Base-by-base conservation (phyloP, 2,329 filamentous ascomycete species). In the Diaporthe citriasiana region DNA sequence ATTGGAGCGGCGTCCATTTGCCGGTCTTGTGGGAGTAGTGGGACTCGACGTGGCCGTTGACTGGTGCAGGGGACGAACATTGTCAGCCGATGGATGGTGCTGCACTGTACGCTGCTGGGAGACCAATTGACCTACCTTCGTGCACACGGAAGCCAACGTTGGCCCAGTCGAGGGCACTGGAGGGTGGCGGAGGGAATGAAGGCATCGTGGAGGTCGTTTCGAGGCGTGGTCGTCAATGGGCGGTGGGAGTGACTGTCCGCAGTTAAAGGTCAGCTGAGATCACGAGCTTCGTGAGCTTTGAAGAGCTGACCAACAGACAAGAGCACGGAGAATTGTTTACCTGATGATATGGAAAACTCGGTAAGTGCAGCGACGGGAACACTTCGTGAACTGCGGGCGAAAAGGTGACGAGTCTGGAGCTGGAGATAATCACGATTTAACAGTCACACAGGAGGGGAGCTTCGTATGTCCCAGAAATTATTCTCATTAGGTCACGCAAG, bases 31-130 rank as follows among this genome's bases (percentile, higher is more conserved):
- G 86, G 74, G 92, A 93, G 88, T 94, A 98, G 83, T 93, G 92
- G 65, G 93, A 95, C 85, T 98, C 94, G 82, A 98, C 92, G 85
- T 98, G 96, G 79, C 96, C 96, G 81, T 98, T 97, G 81, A 98
- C 95, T 95, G 79, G 9, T 25, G n/a, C 71, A 47, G 35, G 40
- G 33, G 38, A 69, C 22, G 72, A 25, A 22, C 9, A 30, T 15
- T 15, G 55, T 51, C n/a, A 68, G 57, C 9, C 55, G 40, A 25
- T 51, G 13, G 25, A 1, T 12, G n/a, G n/a, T n/a, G n/a, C 13
- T 15, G 42, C 53, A 38, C 15, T 22, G 30, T n/a, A 47, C 38
- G 12, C 42, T 15, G 17, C 17, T 15, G 27, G 51, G n/a, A 59
- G n/a, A 30, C 30, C 22, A n/a, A 60, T 69, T 30, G 65, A 77